Conservation (phyloP, 129 eudicot species). For the Mikania micrantha region DNA sequence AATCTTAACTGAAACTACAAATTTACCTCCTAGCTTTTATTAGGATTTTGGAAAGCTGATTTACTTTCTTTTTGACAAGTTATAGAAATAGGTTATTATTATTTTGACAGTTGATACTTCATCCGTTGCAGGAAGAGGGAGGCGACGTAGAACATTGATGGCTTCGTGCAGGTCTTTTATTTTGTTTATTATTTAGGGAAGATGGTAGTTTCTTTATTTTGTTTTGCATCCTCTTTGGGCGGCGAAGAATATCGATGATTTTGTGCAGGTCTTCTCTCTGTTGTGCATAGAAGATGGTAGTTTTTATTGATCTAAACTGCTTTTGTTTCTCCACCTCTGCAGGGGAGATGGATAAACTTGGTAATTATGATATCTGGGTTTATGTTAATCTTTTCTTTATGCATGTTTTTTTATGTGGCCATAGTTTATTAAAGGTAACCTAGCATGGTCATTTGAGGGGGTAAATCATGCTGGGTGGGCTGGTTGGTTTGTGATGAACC, state of each 20-base stretch:
- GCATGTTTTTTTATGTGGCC: background rate
- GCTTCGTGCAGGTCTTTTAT: background rate
- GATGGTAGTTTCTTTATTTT: slow-evolving; percentile 4
- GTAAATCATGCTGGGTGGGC: background rate
- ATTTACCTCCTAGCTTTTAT: background rate
- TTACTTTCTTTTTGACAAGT: background rate
- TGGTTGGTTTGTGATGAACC: too few relatives aligned
- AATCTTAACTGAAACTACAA: too few relatives aligned
- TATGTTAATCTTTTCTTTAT: background rate
- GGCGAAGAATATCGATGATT: background rate
- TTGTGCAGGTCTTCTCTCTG: slow-evolving; percentile 1
- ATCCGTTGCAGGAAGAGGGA: slow-evolving; percentile 26
- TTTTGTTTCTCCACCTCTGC: background rate
- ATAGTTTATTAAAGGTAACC: background rate
- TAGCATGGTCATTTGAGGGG: background rate
- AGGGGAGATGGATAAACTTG: background rate
- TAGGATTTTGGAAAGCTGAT: background rate
- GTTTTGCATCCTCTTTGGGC: background rate
- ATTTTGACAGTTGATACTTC: background rate
- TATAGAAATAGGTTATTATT: background rate
- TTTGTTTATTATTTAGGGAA: background rate
- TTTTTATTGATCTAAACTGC: background rate
- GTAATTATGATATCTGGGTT: slow-evolving; percentile 11
- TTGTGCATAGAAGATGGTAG: background rate
- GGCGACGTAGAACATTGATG: slow-evolving; percentile 7